Percentiles rank a stretch among this genome's conserved stretches.
These are phyloP conservation scores for Mimosa pudica DNA, from an alignment of 306 rosid species.

Conservation along the genomic window DNA sequence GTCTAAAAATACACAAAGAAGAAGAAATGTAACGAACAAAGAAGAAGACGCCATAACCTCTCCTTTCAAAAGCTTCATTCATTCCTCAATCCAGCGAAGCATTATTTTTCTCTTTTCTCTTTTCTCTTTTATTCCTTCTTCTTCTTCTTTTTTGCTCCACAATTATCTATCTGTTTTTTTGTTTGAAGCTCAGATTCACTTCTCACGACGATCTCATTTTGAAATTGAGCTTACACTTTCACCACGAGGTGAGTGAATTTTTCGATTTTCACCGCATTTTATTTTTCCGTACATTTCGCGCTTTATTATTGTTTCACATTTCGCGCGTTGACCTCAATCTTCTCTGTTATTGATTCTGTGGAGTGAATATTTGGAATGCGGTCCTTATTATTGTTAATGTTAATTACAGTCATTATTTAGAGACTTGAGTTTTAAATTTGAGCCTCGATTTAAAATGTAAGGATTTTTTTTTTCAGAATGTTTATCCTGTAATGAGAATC, in stretches of 20 bases:
- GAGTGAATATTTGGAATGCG: background rate
- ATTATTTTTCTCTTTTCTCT: conserved; percentile 29
- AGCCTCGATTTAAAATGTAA: background rate
- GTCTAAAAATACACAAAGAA: conserved; percentile 14
- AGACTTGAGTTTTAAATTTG: background rate
- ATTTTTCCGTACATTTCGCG: background rate
- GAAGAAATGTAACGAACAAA: conserved; percentile 35
- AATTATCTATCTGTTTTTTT: background rate
- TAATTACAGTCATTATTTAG: conserved; percentile 8
- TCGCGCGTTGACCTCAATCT: conserved; percentile 21
- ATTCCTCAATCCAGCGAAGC: conserved; percentile 16
- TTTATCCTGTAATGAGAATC: conserved; percentile 4
- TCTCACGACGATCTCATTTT: conserved; percentile 9
- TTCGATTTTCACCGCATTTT: conserved; percentile 5
- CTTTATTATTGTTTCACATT: background rate
- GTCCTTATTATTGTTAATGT: conserved; percentile 18
- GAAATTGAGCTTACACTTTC: conserved; percentile 28
- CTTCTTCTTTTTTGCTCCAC: conserved; percentile 19
- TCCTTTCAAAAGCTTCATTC: conserved; percentile 24
- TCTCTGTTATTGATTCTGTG: conserved; percentile 19
- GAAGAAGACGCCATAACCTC: conserved; percentile 73
- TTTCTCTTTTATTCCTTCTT: conserved; percentile 23
- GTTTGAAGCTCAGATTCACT: background rate
- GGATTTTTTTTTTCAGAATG: conserved; percentile 3
- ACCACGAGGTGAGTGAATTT: conserved; percentile 38